phyloP scores from a whole-genome alignment of 2,329 filamentous ascomycete species.

The Fusarium nematophilum region DNA sequence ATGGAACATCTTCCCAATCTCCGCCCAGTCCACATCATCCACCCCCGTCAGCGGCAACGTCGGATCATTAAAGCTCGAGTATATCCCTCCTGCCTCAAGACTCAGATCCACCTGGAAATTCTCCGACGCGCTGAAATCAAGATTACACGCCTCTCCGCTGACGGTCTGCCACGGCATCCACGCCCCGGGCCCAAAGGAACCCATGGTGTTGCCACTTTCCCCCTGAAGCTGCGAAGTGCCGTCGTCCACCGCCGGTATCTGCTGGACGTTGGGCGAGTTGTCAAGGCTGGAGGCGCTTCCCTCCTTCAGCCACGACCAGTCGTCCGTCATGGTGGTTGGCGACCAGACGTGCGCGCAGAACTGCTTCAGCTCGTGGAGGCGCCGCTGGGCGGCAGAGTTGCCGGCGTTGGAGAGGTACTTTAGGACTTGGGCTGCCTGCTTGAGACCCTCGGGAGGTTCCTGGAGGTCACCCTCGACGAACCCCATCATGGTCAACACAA shows the following conservation, averaged over 20 bases:
- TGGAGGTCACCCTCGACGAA: slow-evolving; percentile 39
- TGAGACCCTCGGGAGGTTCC: slow-evolving; percentile 40
- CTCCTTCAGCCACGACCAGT: slow-evolving; percentile 36
- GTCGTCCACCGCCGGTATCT: not conserved
- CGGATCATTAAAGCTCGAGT: slow-evolving; percentile 45
- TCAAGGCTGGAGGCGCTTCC: not conserved
- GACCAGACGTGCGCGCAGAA: slow-evolving; percentile 44
- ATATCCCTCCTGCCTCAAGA: slow-evolving; percentile 42
- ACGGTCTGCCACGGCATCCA: slow-evolving; percentile 4
- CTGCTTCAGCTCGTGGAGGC: slow-evolving; percentile 41
- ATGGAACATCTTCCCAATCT: slow-evolving; percentile 45
- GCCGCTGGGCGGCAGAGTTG: slow-evolving; percentile 40
- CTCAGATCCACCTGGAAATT: slow-evolving; percentile 39
- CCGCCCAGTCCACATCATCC: slow-evolving; percentile 45
- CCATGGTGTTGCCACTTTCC: slow-evolving; percentile 14
- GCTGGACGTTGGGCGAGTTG: not conserved
- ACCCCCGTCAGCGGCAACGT: slow-evolving; percentile 45
- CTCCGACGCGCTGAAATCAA: slow-evolving; percentile 30
- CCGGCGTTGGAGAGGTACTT: slow-evolving; percentile 40
- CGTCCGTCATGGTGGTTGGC: slow-evolving; percentile 30
- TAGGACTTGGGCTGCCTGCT: slow-evolving; percentile 37
- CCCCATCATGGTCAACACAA: slow-evolving; percentile 44
- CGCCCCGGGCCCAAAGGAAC: not conserved
- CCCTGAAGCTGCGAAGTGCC: not conserved
- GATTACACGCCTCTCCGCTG: not conserved